These are phyloP conservation scores for Juglanconis juglandina DNA, from an alignment of 2,329 filamentous ascomycete genomes.

Conservation along the genomic window DNA sequence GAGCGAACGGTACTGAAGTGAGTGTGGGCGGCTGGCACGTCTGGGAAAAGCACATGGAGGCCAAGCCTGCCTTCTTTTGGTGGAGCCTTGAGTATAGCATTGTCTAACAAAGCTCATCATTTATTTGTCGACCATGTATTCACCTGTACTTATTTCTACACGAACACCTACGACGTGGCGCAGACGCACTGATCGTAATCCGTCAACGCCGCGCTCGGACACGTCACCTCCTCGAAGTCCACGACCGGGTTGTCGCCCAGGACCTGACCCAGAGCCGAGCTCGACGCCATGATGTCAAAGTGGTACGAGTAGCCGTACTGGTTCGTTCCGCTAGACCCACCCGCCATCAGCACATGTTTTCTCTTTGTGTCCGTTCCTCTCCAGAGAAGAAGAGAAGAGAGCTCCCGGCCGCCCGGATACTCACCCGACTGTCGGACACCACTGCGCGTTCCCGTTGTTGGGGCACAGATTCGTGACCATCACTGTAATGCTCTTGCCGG, in stretches of 20 bases:
- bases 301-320: constrained; percentile 33
- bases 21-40: too few relatives aligned
- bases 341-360: neutral
- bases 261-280: constrained; percentile 28
- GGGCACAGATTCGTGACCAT: constrained; percentile 36
- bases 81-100: too few relatives aligned
- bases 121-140: too few relatives aligned
- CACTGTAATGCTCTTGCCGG: constrained; percentile 26
- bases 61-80: too few relatives aligned
- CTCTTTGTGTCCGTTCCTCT: neutral
- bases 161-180: neutral
- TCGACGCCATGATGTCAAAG: constrained; percentile 34
- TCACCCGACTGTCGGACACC: constrained; percentile 28
- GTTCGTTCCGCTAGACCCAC: constrained; percentile 23
- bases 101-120: too few relatives aligned
- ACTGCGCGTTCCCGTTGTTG: constrained; percentile 31
- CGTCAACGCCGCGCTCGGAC: constrained; percentile 24
- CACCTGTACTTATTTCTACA: too few relatives aligned
- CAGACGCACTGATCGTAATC: constrained; percentile 28
- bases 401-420: neutral
- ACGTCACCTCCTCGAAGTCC: constrained; percentile 29
- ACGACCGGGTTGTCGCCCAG: constrained; percentile 33
- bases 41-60: too few relatives aligned
- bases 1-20: too few relatives aligned
- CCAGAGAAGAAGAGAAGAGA: neutral